These are phyloP conservation scores for Diplodia sapinea DNA, from an alignment of 2,329 filamentous ascomycete species.

Conservation along the genomic window DNA sequence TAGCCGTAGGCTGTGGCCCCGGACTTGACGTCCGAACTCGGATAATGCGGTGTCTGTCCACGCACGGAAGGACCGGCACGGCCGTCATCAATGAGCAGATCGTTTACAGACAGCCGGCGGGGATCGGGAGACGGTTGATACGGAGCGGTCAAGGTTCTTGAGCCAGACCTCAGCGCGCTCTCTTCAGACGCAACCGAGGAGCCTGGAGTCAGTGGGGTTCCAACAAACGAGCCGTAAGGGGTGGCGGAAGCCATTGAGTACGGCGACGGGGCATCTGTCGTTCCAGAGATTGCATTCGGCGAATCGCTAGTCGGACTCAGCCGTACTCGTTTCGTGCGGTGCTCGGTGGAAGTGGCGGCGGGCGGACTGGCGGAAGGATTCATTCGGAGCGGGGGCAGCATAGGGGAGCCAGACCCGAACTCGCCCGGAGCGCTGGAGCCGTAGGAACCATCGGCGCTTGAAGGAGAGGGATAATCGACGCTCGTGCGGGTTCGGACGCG, in stretches of 20 bases:
- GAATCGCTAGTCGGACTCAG: constrained; percentile 37
- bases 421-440: background rate
- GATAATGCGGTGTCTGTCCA: constrained; percentile 3
- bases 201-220: constrained; percentile 53
- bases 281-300: constrained; percentile 28
- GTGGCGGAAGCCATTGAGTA: constrained; percentile 44
- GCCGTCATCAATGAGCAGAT: constrained; percentile 54
- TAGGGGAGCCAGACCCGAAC: constrained; percentile 4
- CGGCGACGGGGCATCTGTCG: constrained; percentile 46
- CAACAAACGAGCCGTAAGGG: constrained; percentile 52
- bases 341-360: constrained; percentile 36
- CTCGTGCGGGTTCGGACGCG: constrained; percentile 11
- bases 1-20: constrained; percentile 65
- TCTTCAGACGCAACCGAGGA: constrained; percentile 49
- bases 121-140: constrained; percentile 51
- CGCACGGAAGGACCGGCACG: constrained; percentile 36
- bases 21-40: constrained; percentile 31
- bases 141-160: constrained; percentile 35
- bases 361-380: background rate
- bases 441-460: constrained; percentile 6
- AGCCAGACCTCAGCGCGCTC: constrained; percentile 34
- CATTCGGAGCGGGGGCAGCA: constrained; percentile 27
- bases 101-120: constrained; percentile 68
- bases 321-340: constrained; percentile 45
- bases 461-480: constrained; percentile 39